Base-by-base conservation (phyloP, 257 asterid genomes). In the Solanum corneliomulleri region DNA sequence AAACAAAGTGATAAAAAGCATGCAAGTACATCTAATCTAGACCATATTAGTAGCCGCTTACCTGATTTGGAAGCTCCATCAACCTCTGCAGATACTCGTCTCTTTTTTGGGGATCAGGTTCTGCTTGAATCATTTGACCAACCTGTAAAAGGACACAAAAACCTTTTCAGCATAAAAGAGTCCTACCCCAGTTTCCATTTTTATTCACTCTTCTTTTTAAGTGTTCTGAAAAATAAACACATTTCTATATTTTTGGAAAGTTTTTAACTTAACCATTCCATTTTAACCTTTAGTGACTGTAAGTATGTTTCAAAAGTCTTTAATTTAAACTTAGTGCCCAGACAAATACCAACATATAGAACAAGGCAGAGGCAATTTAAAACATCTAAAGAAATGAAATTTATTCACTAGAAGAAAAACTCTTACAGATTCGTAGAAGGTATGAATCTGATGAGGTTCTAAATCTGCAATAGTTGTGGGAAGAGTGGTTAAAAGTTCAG, bases 21-120 rank as follows among this genome's bases (percentile, higher is more conserved):
- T 72, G 45, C 29, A 52, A 81, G 31, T 81, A 31, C 70, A 49
- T 81, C 85, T 23, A 10, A 25, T 33, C 56, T 70, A 45, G 58
- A 84, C 27, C 84, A 49, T 83, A 85, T 68, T 2, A 49, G 60
- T 70, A 74, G 82, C 62, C 86, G 52, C 87, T 81, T 90, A 91
- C 99, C 94, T 94, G 99, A 89, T 97, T 96, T 82, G 99, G 99
- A 89, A 95, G 98, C 69, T 88, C 92, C 99, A 97, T 97, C 93
- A 97, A 92, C 91, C 98, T 93, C 90, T 91, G 95, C 88, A 97
- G 88, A 90, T 94, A 97, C 89, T 97, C 99, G 44, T 94, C 98
- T 91, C 99, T 93, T 92, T 93, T 97, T 87, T 90, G 94, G 45
- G 99, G 96, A 89, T 95, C 99, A 82, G 99, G 44, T 89, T 97